Evolutionary conservation across 345 rosid genomes (phyloP).

Genomic region (Cardamine resedifolia): DNA sequence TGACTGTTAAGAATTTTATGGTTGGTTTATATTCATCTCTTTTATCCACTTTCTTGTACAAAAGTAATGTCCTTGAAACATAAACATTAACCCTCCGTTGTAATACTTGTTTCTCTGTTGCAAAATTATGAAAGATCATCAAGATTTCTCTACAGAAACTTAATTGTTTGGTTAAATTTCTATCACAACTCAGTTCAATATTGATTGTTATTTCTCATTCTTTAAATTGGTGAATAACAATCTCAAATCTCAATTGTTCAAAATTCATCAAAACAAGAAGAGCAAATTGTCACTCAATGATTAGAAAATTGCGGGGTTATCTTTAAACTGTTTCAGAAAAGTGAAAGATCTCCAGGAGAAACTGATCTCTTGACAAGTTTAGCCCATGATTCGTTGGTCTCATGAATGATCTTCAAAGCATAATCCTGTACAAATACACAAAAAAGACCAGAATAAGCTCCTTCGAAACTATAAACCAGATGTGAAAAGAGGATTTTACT

Average conservation of each 20-base stretch:
- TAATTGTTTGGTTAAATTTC: not conserved
- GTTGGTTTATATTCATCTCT: constrained; percentile 3
- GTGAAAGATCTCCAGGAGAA: constrained; percentile 58
- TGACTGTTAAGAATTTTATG: not conserved
- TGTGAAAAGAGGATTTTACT: constrained; percentile 40
- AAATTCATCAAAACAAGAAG: not conserved
- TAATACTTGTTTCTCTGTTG: constrained; percentile 16
- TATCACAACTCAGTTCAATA: not conserved
- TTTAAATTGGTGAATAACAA: not conserved
- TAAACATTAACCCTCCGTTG: not conserved
- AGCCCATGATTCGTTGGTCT: constrained; percentile 72
- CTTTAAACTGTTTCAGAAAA: constrained; percentile 14
- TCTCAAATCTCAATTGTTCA: not conserved
- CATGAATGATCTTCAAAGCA: constrained; percentile 65
- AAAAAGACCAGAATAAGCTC: not conserved
- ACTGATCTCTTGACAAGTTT: constrained; percentile 65
- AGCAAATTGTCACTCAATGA: not conserved
- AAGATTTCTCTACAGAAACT: not conserved
- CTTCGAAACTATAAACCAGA: not conserved
- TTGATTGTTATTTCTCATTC: not conserved
- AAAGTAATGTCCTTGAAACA: not conserved
- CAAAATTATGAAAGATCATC: constrained; percentile 1
- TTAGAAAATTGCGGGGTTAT: not conserved
- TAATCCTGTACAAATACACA: constrained; percentile 48
- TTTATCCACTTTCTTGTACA: constrained; percentile 6